Percentiles rank a stretch among this genome's conserved stretches.
These are phyloP conservation scores for Houttuynia cordata DNA, from an alignment of 164 flowering plant genomes.

Conservation along the genomic window DNA sequence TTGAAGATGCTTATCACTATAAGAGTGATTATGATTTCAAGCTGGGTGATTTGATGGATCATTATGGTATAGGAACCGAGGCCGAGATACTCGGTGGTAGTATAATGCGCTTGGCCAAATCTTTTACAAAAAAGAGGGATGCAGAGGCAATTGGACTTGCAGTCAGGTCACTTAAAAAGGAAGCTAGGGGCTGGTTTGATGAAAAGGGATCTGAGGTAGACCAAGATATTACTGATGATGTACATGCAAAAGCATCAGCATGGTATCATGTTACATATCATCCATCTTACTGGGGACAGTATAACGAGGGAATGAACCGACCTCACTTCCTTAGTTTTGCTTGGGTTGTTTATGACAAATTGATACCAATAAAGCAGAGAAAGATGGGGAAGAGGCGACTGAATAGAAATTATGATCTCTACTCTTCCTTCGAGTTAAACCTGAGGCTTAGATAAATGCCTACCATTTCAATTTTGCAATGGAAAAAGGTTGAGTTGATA, in stretches of 20 bases:
- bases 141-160: conserved; percentile 48
- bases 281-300: conserved; percentile 46
- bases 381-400: neutral
- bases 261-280: conserved; percentile 91
- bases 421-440: neutral
- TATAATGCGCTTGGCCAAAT: conserved; percentile 43
- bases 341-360: conserved; percentile 73
- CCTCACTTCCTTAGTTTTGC: conserved; percentile 75
- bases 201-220: conserved; percentile 10
- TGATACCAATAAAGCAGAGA: conserved; percentile 45
- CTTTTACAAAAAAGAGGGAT: conserved; percentile 41
- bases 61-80: conserved; percentile 69
- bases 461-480: neutral
- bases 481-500: neutral
- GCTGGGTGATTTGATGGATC: conserved; percentile 62
- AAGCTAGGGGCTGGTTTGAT: conserved; percentile 61
- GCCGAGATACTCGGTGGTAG: conserved; percentile 64
- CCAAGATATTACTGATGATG: conserved; percentile 13
- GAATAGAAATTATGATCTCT: neutral
- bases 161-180: conserved; percentile 54
- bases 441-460: neutral
- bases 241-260: conserved; percentile 68
- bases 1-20: conserved; percentile 51
- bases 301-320: conserved; percentile 40
- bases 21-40: conserved; percentile 57